Evolutionary conservation across 768 basidiomycete species (phyloP), one percentile per base, ranked within the genome.

Genomic region (Tubosaeta sp.): DNA sequence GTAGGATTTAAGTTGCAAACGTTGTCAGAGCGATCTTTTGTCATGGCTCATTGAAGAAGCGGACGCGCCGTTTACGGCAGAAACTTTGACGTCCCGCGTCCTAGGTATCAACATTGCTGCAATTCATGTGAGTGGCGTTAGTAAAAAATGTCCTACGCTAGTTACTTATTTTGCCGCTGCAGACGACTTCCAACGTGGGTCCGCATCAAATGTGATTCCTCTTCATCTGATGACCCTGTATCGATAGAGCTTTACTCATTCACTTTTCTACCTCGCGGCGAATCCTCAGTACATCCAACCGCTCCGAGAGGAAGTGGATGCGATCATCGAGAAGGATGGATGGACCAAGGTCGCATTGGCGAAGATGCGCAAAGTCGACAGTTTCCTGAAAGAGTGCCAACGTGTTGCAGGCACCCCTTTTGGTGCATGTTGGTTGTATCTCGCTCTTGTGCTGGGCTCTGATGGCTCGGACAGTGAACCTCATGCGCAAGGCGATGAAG

Each of bases 21-120:
- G 8, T 26, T 4, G 3, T 45, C 38, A 72, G 72, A 61, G 64
- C 27, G 71, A 74, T 48, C 42, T 72, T 42, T 49, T 74, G 11
- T 52, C 56, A 4, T 74, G 72, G 71, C 25, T 71, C 9, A 58
- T 72, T 27, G 63, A 67, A 10, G 63, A 57, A 6, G 63, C 65
- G 1, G 33, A 54, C 1, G 25, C 55, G 31, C 51, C 65, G 22
- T n/a, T 32, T 11, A 31, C 48, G 9, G 50, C 13, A 12, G 44
- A 45, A 31, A 5, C 29, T 22, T 46, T 74, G 59, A 37, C 52
- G 1, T 27, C 16, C 5, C 55, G 58, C 22, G 14, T 65, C 0
- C 38, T 65, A 25, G 46, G 26, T 10, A 17, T 55, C 33, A 65
- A 62, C 48, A 59, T 59, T 33, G 66, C 65, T 9, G 63, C 63